Evolutionary conservation across 208 protist genomes (phyloP).

Genomic region (Wallacemonas rigidus): DNA sequence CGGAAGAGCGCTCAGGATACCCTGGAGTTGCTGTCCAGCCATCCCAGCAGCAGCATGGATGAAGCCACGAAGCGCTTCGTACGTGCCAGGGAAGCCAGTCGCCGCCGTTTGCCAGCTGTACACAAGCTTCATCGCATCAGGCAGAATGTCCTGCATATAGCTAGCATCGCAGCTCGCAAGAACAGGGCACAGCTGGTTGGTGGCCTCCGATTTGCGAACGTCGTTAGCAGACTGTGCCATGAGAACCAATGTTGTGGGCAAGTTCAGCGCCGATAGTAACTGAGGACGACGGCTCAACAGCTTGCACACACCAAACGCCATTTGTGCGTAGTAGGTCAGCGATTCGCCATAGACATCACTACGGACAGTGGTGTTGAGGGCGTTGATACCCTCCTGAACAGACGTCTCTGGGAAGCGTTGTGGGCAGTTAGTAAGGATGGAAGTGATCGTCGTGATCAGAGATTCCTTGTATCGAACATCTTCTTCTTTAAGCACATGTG

Average conservation of each 20-base stretch:
- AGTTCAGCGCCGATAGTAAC: conserved; percentile 38
- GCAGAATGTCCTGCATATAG: conserved; percentile 34
- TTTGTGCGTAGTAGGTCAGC: conserved; percentile 56
- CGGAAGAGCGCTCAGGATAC: conserved; percentile 22
- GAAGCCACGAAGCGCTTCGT: conserved; percentile 36
- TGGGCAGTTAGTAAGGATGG: conserved; percentile 27
- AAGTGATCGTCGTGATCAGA: conserved; percentile 36
- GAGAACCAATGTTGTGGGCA: conserved; percentile 52
- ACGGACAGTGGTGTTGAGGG: conserved; percentile 53
- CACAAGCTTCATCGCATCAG: conserved; percentile 51
- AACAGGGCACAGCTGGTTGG: conserved; percentile 60
- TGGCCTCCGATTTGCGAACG: conserved; percentile 76
- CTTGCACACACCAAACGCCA: conserved; percentile 71
- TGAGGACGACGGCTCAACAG: conserved; percentile 32
- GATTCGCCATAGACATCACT: conserved; percentile 78
- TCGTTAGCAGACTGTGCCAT: conserved; percentile 63
- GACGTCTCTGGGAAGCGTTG: conserved; percentile 13
- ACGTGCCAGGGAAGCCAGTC: conserved; percentile 44
- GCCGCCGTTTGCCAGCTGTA: conserved; percentile 73
- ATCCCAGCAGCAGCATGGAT: conserved; percentile 27
- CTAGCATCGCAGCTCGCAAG: conserved; percentile 34
- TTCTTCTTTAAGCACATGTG: conserved; percentile 40
- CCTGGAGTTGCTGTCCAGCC: conserved; percentile 25
- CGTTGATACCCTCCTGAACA: conserved; percentile 26
- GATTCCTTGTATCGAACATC: conserved; percentile 50